These are phyloP conservation scores for Lentinula raphanica DNA, from an alignment of 768 basidiomycete species.

Conservation along the genomic window DNA sequence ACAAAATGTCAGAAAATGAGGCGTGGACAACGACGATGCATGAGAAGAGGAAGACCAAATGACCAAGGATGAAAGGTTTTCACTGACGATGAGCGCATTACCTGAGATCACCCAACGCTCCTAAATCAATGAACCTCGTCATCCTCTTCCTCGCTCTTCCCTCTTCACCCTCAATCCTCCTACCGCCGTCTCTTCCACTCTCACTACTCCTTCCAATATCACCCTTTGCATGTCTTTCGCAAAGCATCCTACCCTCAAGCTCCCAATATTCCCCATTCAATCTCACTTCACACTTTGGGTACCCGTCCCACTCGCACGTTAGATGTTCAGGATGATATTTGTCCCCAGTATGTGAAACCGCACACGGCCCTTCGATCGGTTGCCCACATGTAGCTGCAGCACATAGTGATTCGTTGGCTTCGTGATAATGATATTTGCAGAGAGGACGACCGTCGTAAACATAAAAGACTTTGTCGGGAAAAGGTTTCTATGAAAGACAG, in stretches of 20 bases:
- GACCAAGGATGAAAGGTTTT: not conserved
- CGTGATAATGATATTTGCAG: slow-evolving; percentile 91
- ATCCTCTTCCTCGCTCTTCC: slow-evolving; percentile 8
- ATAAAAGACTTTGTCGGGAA: slow-evolving; percentile 90
- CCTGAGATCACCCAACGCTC: not conserved
- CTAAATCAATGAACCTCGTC: slow-evolving; percentile 10
- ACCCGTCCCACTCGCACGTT: slow-evolving; percentile 64
- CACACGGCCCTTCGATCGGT: slow-evolving; percentile 92
- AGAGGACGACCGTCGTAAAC: slow-evolving; percentile 86
- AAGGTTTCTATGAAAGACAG: slow-evolving; percentile 55
- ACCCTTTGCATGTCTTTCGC: slow-evolving; percentile 66
- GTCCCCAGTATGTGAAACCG: slow-evolving; percentile 75
- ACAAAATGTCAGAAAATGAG: not conserved
- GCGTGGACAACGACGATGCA: too few species aligned
- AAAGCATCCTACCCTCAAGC: slow-evolving; percentile 78
- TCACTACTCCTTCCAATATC: slow-evolving; percentile 8
- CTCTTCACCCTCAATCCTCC: not conserved
- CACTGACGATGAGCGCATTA: not conserved
- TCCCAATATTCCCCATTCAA: slow-evolving; percentile 82
- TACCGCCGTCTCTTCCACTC: slow-evolving; percentile 17
- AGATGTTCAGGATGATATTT: slow-evolving; percentile 89
- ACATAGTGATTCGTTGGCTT: slow-evolving; percentile 86
- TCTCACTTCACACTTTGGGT: slow-evolving; percentile 44
- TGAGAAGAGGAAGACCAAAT: not conserved
- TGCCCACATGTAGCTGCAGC: slow-evolving; percentile 71